These are phyloP conservation scores for Fusarium virguliforme DNA, from an alignment of 2,329 filamentous ascomycete genomes.

Conservation along the genomic window DNA sequence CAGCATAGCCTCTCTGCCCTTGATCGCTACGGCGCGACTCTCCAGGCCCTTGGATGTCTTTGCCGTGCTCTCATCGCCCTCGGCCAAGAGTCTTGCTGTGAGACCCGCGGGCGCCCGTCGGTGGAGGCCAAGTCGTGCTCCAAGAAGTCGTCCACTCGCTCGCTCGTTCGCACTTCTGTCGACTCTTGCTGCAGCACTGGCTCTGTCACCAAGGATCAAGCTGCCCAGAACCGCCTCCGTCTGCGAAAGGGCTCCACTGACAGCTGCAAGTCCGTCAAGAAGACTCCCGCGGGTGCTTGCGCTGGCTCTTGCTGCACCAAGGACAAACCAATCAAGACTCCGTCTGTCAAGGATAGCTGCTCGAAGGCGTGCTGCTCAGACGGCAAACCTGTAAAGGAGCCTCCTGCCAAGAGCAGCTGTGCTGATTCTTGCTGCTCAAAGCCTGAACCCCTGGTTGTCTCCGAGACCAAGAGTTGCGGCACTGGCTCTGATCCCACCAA, in stretches of 20 bases:
- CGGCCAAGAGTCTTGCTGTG: slow-evolving; percentile 68
- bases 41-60: slow-evolving; percentile 68
- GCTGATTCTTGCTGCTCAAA: slow-evolving; percentile 8
- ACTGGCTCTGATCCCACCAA: neutral
- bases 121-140: slow-evolving; percentile 48
- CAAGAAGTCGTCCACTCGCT: slow-evolving; percentile 41
- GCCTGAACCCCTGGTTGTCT: neutral
- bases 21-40: slow-evolving; percentile 60
- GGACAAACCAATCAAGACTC: slow-evolving; percentile 10
- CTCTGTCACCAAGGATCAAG: slow-evolving; percentile 25
- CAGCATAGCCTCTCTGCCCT: slow-evolving; percentile 57
- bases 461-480: neutral
- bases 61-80: slow-evolving; percentile 68
- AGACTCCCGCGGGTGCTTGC: slow-evolving; percentile 19
- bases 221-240: slow-evolving; percentile 28
- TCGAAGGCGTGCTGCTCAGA: slow-evolving; percentile 21
- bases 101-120: slow-evolving; percentile 48
- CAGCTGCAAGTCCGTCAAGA: slow-evolving; percentile 21
- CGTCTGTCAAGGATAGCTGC: slow-evolving; percentile 6
- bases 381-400: slow-evolving; percentile 7
- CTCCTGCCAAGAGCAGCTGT: slow-evolving; percentile 8
- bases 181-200: slow-evolving; percentile 50
- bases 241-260: slow-evolving; percentile 34
- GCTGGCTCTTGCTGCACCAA: slow-evolving; percentile 37
- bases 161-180: slow-evolving; percentile 42